phyloP scores from a whole-genome alignment of 1,284 basidiomycete genomes.

The Somion occarium region DNA sequence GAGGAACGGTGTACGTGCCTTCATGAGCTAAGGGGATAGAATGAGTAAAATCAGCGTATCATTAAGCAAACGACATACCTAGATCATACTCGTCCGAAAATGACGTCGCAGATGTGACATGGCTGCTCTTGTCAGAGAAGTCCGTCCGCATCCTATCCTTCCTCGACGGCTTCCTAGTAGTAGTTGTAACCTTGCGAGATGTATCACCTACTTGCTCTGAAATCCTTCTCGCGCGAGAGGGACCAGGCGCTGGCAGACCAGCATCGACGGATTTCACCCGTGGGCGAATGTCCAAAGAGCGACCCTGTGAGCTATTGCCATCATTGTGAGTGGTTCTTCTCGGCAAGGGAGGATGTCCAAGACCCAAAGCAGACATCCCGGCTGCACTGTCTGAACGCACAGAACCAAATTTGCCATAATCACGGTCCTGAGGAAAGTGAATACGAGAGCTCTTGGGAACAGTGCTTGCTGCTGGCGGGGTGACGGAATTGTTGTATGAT shows the following conservation, averaged over 20 bases:
- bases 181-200: constrained; percentile 16
- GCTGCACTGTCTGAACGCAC: constrained; percentile 7
- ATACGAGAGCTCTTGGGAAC: constrained; percentile 18
- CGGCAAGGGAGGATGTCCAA: constrained; percentile 23
- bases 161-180: constrained; percentile 15
- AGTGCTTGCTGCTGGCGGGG: constrained; percentile 13
- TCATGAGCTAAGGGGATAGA: constrained; percentile 48
- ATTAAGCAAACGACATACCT: constrained; percentile 40
- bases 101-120: constrained; percentile 20
- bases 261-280: constrained; percentile 27
- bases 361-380: constrained; percentile 18
- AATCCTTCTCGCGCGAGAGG: constrained; percentile 7
- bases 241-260: constrained; percentile 8
- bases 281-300: constrained; percentile 22
- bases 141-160: constrained; percentile 7
- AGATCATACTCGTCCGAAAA: constrained; percentile 73
- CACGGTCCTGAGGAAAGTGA: constrained; percentile 25
- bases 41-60: constrained; percentile 4
- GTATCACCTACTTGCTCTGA: constrained; percentile 10
- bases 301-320: constrained; percentile 9
- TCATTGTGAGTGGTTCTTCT: constrained; percentile 13
- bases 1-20: constrained; percentile 36
- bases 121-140: constrained; percentile 12
- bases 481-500: constrained; percentile 9
- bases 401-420: constrained; percentile 13